These are phyloP conservation scores for Eucalyptus melliodora DNA, from an alignment of 345 rosid genomes.

Conservation along the genomic window DNA sequence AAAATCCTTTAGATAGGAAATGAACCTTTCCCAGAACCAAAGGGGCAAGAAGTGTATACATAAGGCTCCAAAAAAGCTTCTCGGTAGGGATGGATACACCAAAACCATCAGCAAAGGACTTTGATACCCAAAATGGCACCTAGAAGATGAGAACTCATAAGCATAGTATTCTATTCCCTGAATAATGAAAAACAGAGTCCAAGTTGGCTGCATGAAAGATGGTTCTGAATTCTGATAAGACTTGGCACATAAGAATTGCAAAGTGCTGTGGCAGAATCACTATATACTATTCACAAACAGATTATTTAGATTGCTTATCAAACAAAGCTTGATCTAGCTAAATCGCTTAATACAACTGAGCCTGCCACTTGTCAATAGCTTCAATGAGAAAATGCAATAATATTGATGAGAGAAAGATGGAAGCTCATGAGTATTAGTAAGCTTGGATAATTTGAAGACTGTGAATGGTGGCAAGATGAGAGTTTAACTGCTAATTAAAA, in stretches of 20 bases:
- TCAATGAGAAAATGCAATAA: neutral
- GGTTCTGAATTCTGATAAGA: neutral
- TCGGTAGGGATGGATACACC: conserved; percentile 10
- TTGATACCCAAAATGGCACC: conserved; percentile 10
- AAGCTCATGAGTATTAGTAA: neutral
- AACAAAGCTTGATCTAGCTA: neutral
- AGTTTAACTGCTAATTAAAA: neutral
- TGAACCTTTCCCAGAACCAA: conserved; percentile 5
- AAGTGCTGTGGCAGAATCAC: neutral
- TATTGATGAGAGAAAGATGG: neutral
- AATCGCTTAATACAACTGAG: neutral
- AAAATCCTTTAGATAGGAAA: neutral
- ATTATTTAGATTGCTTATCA: neutral
- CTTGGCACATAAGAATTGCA: neutral
- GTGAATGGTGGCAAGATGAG: neutral
- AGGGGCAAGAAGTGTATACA: conserved; percentile 4
- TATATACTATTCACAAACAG: neutral
- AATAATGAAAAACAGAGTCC: neutral
- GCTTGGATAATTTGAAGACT: neutral
- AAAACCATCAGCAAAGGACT: conserved; percentile 2
- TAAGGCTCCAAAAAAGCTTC: conserved; percentile 11
- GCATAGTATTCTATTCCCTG: neutral
- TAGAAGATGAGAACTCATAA: neutral
- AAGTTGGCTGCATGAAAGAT: neutral
- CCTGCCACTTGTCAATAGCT: neutral